Evolutionary conservation across 805 yeast genomes (phyloP), one percentile per base, ranked within the genome.

Genomic region (Saturnispora hagleri): DNA sequence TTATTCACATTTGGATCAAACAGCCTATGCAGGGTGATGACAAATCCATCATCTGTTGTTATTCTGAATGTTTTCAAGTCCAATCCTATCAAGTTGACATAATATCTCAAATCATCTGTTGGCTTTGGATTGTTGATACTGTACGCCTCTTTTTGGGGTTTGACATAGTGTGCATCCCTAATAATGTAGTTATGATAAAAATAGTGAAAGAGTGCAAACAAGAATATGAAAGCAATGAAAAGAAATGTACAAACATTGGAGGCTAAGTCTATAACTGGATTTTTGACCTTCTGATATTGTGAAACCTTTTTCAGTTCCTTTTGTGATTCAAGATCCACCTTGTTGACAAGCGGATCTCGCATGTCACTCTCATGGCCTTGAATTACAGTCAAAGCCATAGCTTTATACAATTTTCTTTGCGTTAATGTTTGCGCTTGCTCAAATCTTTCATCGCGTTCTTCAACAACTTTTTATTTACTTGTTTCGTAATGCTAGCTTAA

Each of bases 11-110:
- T 9, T 0, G 83, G 82, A 54, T 81, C 76, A 6, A 80, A 68
- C 7, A 88, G 62, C 43, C 88, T 78, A 62, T 86, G 81, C 45
- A 89, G 64, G 1, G 74, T 73, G n/a, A 91, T 68, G 1, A 81
- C 70, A 63, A 79, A 89, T 1, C 97, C 97, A 65, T 93, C 98
- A 15, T 73, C 72, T 0, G 98, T 90, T 9, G 78, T 71, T 2
- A 89, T 71, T 33, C 73, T 76, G 61, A 77, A 80, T 51, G 76
- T 81, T 44, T 74, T 75, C 36, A 89, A 69, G 15, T 76, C 81
- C 17, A 86, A 68, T 0, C 81, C 86, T 47, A 82, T 68, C 31
- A 82, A 72, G 40, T 71, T 69, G 15, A 85, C 83, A 62, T 90
- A 91, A 62, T 86, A 88, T 26, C 76, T 64, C 47, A 91, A 68